Base-by-base conservation (phyloP, 495 filamentous ascomycete species). In the Chlorociboria aeruginascens region DNA sequence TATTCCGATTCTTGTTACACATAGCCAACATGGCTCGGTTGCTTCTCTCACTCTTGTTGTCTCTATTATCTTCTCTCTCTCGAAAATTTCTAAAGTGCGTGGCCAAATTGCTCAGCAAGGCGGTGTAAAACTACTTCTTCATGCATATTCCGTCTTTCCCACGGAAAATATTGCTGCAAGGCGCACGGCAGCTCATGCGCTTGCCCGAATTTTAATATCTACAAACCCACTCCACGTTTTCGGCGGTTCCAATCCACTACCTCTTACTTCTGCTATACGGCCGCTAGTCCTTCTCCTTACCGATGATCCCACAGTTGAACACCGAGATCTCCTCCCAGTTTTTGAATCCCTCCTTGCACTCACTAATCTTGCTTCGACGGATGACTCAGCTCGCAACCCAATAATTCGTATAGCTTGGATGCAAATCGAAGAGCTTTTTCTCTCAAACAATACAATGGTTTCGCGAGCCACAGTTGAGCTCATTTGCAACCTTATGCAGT, bases 281-380 rank as follows among this genome's bases (percentile, higher is more conserved):
- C 86, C 89, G 12, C 73, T 98, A 3, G 60, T 84, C 12, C 74
- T 75, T 14, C 81, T 96, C 28, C 71, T 97, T 12, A 61, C 64
- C 16, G 76, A 81, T 17, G 82, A 85, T 11, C 74, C 78, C 0
- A 50, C 53, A 43, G 46, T 58, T 36, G 58, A 68, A 53, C 49
- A 64, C 40, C 77, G 82, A 38, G 81, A 90, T 60, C 79, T 96
- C n/a, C 73, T 96, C 7, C 86, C 89, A 0, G 77, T 82, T 3
- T 98, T 96, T 58, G 92, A 98, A 60, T 74, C 83, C 2, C 72
- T 97, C 11, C 78, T 97, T 47, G 93, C 92, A 2, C 75, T 98
- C 29, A 95, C 92, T 1, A 98, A 98, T 56, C 74, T 97, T 7
- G 92, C 90, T 0, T 89, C 87, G 0, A 78, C 79, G 12, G 75